Base-by-base conservation (phyloP, 1,284 basidiomycete species). In the Marasmius sp. region DNA sequence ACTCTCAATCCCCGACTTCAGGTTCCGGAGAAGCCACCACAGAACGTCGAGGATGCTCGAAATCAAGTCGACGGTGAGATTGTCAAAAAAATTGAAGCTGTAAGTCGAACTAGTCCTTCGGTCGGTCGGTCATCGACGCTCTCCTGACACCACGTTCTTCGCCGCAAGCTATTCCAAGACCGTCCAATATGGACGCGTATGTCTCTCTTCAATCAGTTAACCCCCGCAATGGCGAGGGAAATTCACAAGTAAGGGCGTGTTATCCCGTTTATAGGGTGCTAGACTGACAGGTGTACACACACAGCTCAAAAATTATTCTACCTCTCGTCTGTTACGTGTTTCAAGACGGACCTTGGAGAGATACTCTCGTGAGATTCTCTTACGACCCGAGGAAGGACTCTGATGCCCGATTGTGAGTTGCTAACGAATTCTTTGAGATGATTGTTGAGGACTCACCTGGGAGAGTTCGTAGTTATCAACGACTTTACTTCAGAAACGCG, bases 321-420 rank as follows among this genome's bases (percentile, higher is more conserved):
- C 85, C 88, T 12, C 75, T 91, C 4, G 85, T 88, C 7, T 89
- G 89, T 53, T 99, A 96, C 72, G 89, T 93, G 2, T 97, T 98
- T 71, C 86, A 89, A 63, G 96, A 98, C 65, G 97, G 97, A 0
- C 94, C 95, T 1, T 98, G 93, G 90, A 84, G 94, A 57, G 96
- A 98, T 71, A 92, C 92, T 8, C 82, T 97, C 52, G 84, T 98
- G 33, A 85, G 88, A 49, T 92, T 95, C 62, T 89, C 90, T 3
- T 98, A 97, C 71, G 97, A 99, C 71, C 95, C 96, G 11, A 81
- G 95, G 54, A 80, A 81, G 64, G 84, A 93, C 65, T 79, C 81
- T 0, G 77, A 82, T 47, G 89, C 92, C 48, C 83, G 93, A 65
- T 86, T 94, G 94, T 95, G 69, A 64, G 75, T 65, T 6, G 3